Evolutionary conservation across 305 asterid genomes (phyloP).

Genomic region (Fraxinus albicans): DNA sequence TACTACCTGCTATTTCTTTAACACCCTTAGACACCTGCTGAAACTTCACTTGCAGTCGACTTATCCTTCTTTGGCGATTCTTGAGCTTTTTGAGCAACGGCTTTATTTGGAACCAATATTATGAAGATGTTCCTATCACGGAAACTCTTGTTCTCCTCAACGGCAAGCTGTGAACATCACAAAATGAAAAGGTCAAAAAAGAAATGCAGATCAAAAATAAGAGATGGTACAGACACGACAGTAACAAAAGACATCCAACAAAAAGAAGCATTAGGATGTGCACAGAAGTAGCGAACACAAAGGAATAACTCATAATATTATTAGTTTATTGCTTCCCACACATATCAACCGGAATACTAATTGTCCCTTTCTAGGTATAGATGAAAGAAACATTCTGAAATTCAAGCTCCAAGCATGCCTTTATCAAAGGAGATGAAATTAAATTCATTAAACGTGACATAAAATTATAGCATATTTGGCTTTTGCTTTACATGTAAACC

Average conservation of each 20-base stretch:
- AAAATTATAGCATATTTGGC: background rate
- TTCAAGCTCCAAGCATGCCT: background rate
- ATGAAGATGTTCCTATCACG: constrained; percentile 67
- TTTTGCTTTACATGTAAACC: background rate
- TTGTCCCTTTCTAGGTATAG: background rate
- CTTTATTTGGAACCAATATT: constrained; percentile 77
- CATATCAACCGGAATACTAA: background rate
- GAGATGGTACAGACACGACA: background rate
- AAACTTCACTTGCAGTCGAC: constrained; percentile 50
- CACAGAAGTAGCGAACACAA: background rate
- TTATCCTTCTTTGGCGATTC: constrained; percentile 70
- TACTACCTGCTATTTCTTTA: constrained; percentile 26
- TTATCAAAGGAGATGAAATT: background rate
- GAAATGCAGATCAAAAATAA: background rate
- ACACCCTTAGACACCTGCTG: constrained; percentile 57
- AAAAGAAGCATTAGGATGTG: background rate
- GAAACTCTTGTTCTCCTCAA: constrained; percentile 74
- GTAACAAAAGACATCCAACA: background rate
- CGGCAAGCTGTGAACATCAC: constrained; percentile 55
- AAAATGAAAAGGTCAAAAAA: background rate
- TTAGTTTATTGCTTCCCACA: background rate
- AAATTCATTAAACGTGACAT: background rate
- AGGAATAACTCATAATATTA: background rate
- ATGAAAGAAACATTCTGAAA: background rate
- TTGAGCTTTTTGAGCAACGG: constrained; percentile 52